phyloP scores from a whole-genome alignment of 2,329 filamentous ascomycete genomes.

The Ascochyta viciae-villosae region DNA sequence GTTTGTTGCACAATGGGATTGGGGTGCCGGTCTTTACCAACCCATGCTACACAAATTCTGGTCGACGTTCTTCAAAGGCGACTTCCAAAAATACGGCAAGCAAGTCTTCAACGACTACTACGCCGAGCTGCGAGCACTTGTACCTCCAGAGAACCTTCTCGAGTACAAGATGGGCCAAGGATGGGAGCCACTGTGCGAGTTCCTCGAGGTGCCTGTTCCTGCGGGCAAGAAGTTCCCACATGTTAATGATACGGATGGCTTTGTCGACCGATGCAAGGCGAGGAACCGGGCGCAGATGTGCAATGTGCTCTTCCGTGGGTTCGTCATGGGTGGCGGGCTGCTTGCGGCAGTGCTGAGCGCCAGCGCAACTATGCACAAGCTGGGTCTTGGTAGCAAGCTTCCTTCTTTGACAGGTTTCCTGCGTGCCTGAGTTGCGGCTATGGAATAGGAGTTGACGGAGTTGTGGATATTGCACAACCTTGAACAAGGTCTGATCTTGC shows the following conservation, averaged over 20 bases:
- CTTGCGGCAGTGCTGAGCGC: constrained; percentile 10
- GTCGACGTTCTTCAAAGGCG: constrained; percentile 71
- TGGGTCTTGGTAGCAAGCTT: constrained; percentile 8
- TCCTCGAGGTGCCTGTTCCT: constrained; percentile 33
- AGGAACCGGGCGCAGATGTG: constrained; percentile 64
- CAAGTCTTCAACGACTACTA: constrained; percentile 66
- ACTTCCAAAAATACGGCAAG: constrained; percentile 71
- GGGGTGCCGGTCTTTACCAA: constrained; percentile 72
- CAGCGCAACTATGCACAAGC: constrained; percentile 7
- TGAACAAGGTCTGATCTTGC: too few relatives aligned
- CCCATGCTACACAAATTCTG: constrained; percentile 75
- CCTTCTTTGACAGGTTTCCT: constrained; percentile 6
- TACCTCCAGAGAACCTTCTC: constrained; percentile 59
- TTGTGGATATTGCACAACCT: background rate
- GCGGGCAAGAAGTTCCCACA: constrained; percentile 36
- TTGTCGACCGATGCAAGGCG: constrained; percentile 61
- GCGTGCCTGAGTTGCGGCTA: background rate
- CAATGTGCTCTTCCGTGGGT: constrained; percentile 51
- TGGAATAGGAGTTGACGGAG: background rate
- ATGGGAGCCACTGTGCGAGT: constrained; percentile 40
- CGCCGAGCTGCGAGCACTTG: constrained; percentile 56
- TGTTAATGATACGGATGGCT: constrained; percentile 44
- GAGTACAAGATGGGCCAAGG: constrained; percentile 29
- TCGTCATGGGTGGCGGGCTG: constrained; percentile 11
- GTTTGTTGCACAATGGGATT: constrained; percentile 64